Evolutionary conservation across 1,139 yeast genomes (phyloP), one percentile per base, ranked within the genome.

Genomic region (Suhomyces bolitotheri): DNA sequence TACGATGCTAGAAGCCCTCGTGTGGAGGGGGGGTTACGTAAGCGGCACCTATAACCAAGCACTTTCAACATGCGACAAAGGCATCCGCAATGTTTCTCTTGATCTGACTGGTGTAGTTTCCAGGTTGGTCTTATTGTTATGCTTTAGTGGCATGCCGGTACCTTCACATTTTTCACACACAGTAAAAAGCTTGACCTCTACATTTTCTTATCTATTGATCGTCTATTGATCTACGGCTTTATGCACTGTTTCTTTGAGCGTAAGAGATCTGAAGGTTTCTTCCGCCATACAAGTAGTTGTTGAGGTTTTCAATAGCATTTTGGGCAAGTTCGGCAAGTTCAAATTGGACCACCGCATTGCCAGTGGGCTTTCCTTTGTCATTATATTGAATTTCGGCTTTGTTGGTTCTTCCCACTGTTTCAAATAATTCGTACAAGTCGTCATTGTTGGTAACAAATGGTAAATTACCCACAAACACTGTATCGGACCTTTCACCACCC

Each of bases 361-460:
- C 97, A 4, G 82, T 70, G 16, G 96, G 80, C 53, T 82, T 75
- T 25, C 95, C 95, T 22, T 65, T 66, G 4, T 71, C 61, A 51
- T 77, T 78, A 49, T 64, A 76, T 57, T 82, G 88, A 44, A 90
- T 72, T 58, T 88, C 96, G 14, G 97, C 97, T 35, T 73, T 73
- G 28, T 65, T 66, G 20, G 90, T 92, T 36, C 76, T 68, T 19
- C 96, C 96, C 36, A 89, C 79, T 21, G 95, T 83, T 55, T 84
- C 94, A 58, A 90, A 90, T 42, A 92, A 73, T 49, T 90, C 97
- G 45, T 73, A 78, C 49, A 92, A 74, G 60, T 92, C 97, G 41
- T 83, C 83, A 49, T 82, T 81, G 27, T 89, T 79, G 16, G 97
- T 90, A 31, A 90, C 84, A 73, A 80, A 88, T 22, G 97, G 97